These are phyloP conservation scores for Leptosphaerulina australis DNA, from an alignment of 2,329 filamentous ascomycete genomes.

Conservation along the genomic window DNA sequence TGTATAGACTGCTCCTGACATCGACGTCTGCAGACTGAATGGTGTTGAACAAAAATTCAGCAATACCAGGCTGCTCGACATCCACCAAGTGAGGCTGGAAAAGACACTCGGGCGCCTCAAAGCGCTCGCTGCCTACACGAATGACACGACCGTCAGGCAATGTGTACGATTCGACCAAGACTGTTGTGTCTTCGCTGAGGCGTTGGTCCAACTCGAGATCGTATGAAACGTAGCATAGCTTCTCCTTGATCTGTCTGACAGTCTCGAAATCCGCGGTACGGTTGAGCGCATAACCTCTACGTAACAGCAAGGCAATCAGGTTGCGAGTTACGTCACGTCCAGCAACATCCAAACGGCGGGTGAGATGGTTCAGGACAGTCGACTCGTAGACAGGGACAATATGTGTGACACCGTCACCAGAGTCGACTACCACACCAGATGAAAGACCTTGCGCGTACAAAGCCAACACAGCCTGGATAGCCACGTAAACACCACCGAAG, in stretches of 20 bases:
- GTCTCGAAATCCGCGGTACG: conserved; percentile 98
- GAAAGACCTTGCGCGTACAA: conserved; percentile 89
- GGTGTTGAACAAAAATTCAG: conserved; percentile 98
- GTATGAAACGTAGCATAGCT: conserved; percentile 99
- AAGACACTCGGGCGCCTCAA: conserved; percentile 96
- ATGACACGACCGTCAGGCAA: conserved; percentile 96
- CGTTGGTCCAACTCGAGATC: conserved; percentile 95
- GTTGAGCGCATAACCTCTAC: conserved; percentile 95
- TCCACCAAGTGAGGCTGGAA: conserved; percentile 99
- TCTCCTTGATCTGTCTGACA: conserved; percentile 98
- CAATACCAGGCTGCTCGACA: conserved; percentile 94
- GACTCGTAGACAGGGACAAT: conserved; percentile 99
- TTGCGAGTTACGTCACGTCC: conserved; percentile 98
- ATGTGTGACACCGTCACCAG: conserved; percentile 96
- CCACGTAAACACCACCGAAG: conserved; percentile 96
- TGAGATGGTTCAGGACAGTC: conserved; percentile 96
- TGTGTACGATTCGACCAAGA: conserved; percentile 96
- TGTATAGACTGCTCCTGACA: conserved; percentile 90
- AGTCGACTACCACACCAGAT: conserved; percentile 96
- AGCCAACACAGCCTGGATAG: conserved; percentile 94
- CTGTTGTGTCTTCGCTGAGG: conserved; percentile 95
- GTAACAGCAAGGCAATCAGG: conserved; percentile 90
- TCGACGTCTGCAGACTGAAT: conserved; percentile 97
- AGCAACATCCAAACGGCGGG: conserved; percentile 89
- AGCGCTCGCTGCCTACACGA: conserved; percentile 92